Conservation (phyloP, 2,329 filamentous ascomycete species). For the Xylaria sp. region DNA sequence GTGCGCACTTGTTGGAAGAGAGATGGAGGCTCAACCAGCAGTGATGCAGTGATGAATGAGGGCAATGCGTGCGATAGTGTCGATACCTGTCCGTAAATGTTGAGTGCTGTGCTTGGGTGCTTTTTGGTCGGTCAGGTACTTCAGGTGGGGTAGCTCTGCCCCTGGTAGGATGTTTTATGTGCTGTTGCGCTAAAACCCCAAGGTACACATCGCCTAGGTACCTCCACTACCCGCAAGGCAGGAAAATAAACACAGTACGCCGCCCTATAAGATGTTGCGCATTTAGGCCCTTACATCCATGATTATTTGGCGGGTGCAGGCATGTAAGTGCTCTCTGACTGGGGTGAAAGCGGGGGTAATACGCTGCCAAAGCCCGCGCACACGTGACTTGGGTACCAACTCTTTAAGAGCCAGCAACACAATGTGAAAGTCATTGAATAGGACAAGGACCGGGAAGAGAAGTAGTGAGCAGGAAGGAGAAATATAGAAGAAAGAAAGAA, state of each 20-base stretch:
- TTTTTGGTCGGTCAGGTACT: too few relatives aligned
- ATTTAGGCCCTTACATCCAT: not conserved
- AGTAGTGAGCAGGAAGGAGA: not conserved
- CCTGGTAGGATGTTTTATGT: too few relatives aligned
- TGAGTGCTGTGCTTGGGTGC: not conserved
- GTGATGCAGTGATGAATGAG: not conserved
- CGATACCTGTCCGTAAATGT: not conserved
- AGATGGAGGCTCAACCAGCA: conserved; percentile 4
- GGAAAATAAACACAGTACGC: too few relatives aligned
- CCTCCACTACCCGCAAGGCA: too few relatives aligned
- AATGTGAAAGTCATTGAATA: too few relatives aligned
- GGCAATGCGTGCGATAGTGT: not conserved
- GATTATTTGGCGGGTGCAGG: too few relatives aligned
- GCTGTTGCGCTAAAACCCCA: too few relatives aligned
- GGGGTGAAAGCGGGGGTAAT: conserved; percentile 6
- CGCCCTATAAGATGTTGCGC: too few relatives aligned
- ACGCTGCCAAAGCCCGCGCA: not conserved
- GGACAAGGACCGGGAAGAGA: too few relatives aligned
- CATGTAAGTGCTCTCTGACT: too few relatives aligned
- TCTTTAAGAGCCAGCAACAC: not conserved
- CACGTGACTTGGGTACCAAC: conserved; percentile 15
- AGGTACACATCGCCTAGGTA: too few relatives aligned
- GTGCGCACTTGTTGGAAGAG: not conserved
- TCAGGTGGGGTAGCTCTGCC: too few relatives aligned
- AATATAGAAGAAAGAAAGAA: not conserved